Base-by-base conservation (phyloP, 257 asterid genomes). In the Primulina eburnea region DNA sequence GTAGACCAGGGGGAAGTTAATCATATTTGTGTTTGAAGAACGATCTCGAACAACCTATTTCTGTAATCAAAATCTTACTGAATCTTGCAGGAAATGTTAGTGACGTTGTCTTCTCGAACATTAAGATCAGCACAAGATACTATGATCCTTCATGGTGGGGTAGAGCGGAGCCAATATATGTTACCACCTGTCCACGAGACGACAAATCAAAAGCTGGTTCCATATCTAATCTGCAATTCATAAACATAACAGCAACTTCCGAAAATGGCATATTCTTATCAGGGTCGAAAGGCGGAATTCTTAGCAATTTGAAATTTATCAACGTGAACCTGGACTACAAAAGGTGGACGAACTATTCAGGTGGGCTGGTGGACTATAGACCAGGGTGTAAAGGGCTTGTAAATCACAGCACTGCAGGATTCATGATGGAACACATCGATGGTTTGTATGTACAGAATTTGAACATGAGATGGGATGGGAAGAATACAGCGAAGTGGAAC, bases 61-160 rank as follows among this genome's bases (percentile, higher is more conserved):
- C 56, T 40, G 8, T 7, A 59, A 30, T 57, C 66, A 34, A 17
- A 61, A 6, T 62, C 30, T 50, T n/a, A 40, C 34, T 37, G 64
- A 33, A 12, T 28, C 1, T 2, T 82, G 86, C 87, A 90, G 98
- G 96, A 20, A 79, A 87, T 71, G 99, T 83, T 59, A 83, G 91
- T 9, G 96, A 89, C 71, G 65, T 90, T 34, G 89, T 90, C 59
- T 93, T 93, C 70, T 93, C 99, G 30, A 90, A 93, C 89, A 87
- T 90, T 8, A 88, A 85, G 29, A 89, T 90, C 71, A 89, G 79
- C 73, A 90, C 99, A 1, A 83, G 97, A 71, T 93, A 90, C 64
- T 93, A 90, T 66, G 92, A 93, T 73, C 86, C 90, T 4, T 89
- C 83, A 11, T 93, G 99, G 96, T 93, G 99, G 97, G 99, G 99